Evolutionary conservation across 805 yeast species (phyloP), one percentile per base, ranked within the genome.

Genomic region (Pichia nakasei): DNA sequence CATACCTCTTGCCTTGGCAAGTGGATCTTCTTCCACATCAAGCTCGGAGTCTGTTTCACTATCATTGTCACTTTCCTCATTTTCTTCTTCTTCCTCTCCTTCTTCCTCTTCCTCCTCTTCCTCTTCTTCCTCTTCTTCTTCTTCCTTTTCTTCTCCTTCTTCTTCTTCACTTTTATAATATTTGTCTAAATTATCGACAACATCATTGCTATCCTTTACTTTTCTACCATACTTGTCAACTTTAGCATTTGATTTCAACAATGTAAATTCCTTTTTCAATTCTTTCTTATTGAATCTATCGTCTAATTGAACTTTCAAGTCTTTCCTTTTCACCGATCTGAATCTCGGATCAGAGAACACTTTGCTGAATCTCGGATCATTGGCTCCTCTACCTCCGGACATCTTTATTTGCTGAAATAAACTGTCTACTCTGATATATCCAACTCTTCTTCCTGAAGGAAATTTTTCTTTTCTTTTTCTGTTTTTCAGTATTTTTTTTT

Each of bases 321-420:
- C 78, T 53, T 78, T 80, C 59, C 72, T 73, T 55, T 72, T 81
- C 2, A 96, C 89, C 22, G 78, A 65, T 48, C 76, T 81, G 67
- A 91, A 93, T 50, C 96, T 72, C 4, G 97, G 97, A 63, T 93
- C 98, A 51, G 73, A 76, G 54, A 82, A 86, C 7, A 91, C 82
- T 9, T 79, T 69, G 9, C 83, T 65, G 62, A 91, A 91, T 59
- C 97, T 76, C 21, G 81, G 73, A 65, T 93, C 97, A 3, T 63
- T 55, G 2, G 80, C 17, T 27, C 15, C 32, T 27, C 32, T 27
- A 13, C 32, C 11, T 24, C 27, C 27, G 3, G 27, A 9, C 27
- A 24, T 24, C n/a, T n/a, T n/a, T n/a, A n/a, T n/a, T n/a, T n/a
- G n/a, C n/a, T n/a, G n/a, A n/a, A n/a, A n/a, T n/a, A n/a, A n/a